These are phyloP conservation scores for Phaeophleospora eucalypticola DNA, from an alignment of 2,329 filamentous ascomycete species.

Conservation along the genomic window DNA sequence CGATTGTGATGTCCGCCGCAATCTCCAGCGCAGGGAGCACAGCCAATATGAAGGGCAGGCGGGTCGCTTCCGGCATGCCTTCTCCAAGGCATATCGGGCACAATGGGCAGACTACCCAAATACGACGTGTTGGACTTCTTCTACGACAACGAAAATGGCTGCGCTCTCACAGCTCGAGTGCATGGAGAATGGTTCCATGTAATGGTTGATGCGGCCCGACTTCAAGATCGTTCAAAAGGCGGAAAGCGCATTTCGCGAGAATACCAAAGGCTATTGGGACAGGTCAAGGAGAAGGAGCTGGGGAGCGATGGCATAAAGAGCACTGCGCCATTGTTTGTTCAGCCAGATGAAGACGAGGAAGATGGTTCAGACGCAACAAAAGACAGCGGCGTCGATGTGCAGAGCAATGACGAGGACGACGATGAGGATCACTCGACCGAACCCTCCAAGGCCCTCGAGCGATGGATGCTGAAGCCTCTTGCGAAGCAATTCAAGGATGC, in stretches of 20 bases:
- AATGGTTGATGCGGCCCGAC: slow-evolving; percentile 26
- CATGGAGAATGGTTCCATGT: slow-evolving; percentile 32
- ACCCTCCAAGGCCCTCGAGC: slow-evolving; percentile 23
- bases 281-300: slow-evolving; percentile 16
- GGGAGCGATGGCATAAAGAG: slow-evolving; percentile 3
- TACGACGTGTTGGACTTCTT: slow-evolving; percentile 33
- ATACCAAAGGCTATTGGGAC: slow-evolving; percentile 24
- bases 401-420: slow-evolving; percentile 10
- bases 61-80: background rate
- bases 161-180: slow-evolving; percentile 30
- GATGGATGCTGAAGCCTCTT: slow-evolving; percentile 31
- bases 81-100: background rate
- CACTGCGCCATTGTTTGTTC: slow-evolving; percentile 18
- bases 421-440: slow-evolving; percentile 17
- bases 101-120: slow-evolving; percentile 19
- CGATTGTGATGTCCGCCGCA: background rate
- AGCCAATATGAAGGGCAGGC: background rate
- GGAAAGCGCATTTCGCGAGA: slow-evolving; percentile 19
- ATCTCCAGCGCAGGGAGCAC: background rate
- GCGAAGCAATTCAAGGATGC: slow-evolving; percentile 12
- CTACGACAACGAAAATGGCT: slow-evolving; percentile 30
- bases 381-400: slow-evolving; percentile 30
- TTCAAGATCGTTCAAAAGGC: slow-evolving; percentile 20
- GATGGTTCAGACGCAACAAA: slow-evolving; percentile 14
- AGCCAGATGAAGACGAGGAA: slow-evolving; percentile 19